Evolutionary conservation across 1,284 basidiomycete species (phyloP).

Genomic region (Cutaneotrichosporon sp.): DNA sequence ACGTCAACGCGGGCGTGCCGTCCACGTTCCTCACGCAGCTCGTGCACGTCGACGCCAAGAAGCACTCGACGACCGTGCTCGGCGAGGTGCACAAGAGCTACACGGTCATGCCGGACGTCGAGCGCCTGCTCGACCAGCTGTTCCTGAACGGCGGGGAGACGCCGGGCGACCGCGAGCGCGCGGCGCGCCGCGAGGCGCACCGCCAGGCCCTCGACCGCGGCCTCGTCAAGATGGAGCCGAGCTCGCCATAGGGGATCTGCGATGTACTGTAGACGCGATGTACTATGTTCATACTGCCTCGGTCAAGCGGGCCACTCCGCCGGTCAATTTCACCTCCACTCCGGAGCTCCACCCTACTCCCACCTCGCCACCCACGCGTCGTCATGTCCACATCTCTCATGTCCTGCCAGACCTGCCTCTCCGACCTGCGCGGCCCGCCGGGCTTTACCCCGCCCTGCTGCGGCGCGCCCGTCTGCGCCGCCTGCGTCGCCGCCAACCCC

Average conservation of each 20-base stretch:
- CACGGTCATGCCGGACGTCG: constrained; percentile 80
- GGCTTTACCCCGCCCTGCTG: constrained; percentile 43
- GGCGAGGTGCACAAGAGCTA: constrained; percentile 86
- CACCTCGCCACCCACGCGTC: too few relatives aligned
- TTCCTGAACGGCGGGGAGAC: constrained; percentile 55
- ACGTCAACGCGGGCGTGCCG: constrained; percentile 80
- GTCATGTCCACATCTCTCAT: too few relatives aligned
- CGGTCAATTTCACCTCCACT: neutral
- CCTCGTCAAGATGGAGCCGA: constrained; percentile 59
- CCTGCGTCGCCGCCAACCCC: constrained; percentile 40
- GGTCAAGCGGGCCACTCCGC: too few relatives aligned
- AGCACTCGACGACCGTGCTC: constrained; percentile 63
- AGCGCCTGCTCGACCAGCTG: constrained; percentile 71
- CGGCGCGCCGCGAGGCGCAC: neutral
- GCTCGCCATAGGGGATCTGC: too few relatives aligned
- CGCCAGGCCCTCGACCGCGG: constrained; percentile 20
- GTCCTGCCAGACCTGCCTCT: constrained; percentile 40
- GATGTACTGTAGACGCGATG: too few relatives aligned
- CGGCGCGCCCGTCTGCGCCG: constrained; percentile 37
- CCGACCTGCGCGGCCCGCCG: constrained; percentile 21
- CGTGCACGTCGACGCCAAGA: constrained; percentile 70
- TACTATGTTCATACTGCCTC: too few relatives aligned
- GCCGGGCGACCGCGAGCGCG: constrained; percentile 46
- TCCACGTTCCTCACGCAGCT: constrained; percentile 89
- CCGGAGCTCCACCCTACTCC: neutral